Evolutionary conservation across 108 stramenopile genomes (phyloP), one percentile per base, ranked within the genome.

Genomic region (Nannochloropsis granulata): DNA sequence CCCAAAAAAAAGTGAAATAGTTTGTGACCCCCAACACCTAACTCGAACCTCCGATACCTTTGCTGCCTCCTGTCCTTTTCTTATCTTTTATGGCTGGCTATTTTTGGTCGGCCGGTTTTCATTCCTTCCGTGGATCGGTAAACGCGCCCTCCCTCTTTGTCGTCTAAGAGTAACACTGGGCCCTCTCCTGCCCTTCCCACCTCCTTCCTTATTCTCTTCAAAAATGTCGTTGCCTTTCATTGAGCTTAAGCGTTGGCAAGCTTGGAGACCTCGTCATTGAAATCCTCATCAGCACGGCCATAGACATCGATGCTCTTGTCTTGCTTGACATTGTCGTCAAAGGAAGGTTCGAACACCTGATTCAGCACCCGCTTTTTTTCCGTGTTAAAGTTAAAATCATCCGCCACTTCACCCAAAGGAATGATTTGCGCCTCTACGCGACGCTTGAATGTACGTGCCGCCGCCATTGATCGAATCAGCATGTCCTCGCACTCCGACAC

Each of bases 271-370:
- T 71, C 56, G n/a, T 71, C 56, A n/a, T 71, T 71, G 11, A 71
- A 71, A 5, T 84, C 84, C 16, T 88, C 87, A 2, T 84, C 83
- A 24, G 83, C 84, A 10, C 87, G 83, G 10, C 87, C 87, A 80
- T 88, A 88, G 25, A 88, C 87, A 80, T 88, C 87, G 26, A 88
- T 88, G 81, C 84, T 84, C 78, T 84, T 84, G 87, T 88, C 87
- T 84, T 86, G 86, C 87, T 88, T 88, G 25, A 88, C 87, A 81
- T 88, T 88, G 87, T 88, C 87, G 23, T 81, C 87, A 43, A 88
- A 88, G 84, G 81, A 82, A 23, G 87, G 87, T 81, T 88, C 87
- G 71, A 45, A 88, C 81, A 84, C 84, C 83, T 88, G 84, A 84
- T 88, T 88, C 23, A 84, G 81, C 44, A 88, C 84, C 24, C 87